phyloP scores from a whole-genome alignment of 371 early-diverging fungal species.

The Fennellomyces sp. region DNA sequence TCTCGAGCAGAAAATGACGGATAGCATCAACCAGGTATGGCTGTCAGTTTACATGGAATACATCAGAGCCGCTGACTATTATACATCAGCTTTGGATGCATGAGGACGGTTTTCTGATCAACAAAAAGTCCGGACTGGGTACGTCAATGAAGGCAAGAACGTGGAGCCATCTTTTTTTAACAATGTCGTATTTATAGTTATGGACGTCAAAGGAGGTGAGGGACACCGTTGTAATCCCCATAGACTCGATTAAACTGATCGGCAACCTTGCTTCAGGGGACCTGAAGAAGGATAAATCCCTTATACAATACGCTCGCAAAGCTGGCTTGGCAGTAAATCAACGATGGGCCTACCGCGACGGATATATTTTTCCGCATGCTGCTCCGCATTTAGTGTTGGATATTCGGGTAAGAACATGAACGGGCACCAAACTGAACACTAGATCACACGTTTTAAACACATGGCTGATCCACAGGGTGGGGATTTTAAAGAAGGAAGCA shows the following conservation, averaged over 20 bases:
- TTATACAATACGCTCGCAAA: constrained; percentile 53
- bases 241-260: background rate
- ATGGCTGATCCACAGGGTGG: too few relatives aligned
- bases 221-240: too few relatives aligned
- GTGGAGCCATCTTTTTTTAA: background rate
- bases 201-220: constrained; percentile 43
- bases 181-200: background rate
- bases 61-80: too few relatives aligned
- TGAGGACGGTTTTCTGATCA: constrained; percentile 50
- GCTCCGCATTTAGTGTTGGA: constrained; percentile 43
- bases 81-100: constrained; percentile 41
- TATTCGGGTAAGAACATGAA: constrained; percentile 35
- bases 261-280: constrained; percentile 11
- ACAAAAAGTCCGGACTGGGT: constrained; percentile 54
- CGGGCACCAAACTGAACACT: too few relatives aligned
- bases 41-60: too few relatives aligned
- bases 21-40: constrained; percentile 47
- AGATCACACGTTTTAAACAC: too few relatives aligned
- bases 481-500: constrained; percentile 36
- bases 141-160: background rate
- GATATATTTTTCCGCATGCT: constrained; percentile 34
- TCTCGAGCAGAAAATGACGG: constrained; percentile 47
- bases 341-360: constrained; percentile 44
- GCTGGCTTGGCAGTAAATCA: constrained; percentile 50
- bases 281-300: constrained; percentile 34